Evolutionary conservation across 345 rosid species (phyloP).

Genomic region (Anacardium occidentale): DNA sequence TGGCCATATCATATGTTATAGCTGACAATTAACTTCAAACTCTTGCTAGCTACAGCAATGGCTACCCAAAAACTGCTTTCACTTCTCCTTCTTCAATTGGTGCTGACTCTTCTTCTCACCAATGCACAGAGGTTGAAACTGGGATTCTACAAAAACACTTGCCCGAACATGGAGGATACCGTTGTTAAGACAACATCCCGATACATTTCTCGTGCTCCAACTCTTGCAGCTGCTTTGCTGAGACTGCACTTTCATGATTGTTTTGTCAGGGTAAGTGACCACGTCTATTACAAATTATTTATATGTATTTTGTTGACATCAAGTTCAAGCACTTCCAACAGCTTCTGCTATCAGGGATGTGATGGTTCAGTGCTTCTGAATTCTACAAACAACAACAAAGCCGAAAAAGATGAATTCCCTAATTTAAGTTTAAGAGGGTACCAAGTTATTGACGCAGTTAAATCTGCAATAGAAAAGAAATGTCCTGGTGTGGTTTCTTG

Average conservation of each 20-base stretch:
- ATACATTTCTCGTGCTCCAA: slow-evolving; percentile 31
- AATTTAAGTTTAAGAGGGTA: slow-evolving; percentile 42
- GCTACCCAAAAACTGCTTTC: slow-evolving; percentile 38
- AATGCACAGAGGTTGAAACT: slow-evolving; percentile 26
- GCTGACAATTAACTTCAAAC: neutral
- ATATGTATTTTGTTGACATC: neutral
- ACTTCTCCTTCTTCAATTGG: slow-evolving; percentile 26
- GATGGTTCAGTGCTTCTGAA: slow-evolving; percentile 48
- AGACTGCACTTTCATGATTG: slow-evolving; percentile 59
- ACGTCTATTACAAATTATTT: too few species aligned
- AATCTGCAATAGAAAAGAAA: slow-evolving; percentile 26
- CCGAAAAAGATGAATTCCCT: slow-evolving; percentile 41
- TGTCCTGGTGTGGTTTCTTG: slow-evolving; percentile 39
- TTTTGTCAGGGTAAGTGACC: slow-evolving; percentile 38
- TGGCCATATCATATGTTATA: neutral
- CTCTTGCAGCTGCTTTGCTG: slow-evolving; percentile 43
- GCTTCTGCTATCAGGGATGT: slow-evolving; percentile 39
- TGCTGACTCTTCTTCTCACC: slow-evolving; percentile 24
- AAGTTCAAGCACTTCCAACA: neutral
- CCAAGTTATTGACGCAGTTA: slow-evolving; percentile 48
- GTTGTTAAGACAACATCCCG: slow-evolving; percentile 22
- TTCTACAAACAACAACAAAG: slow-evolving; percentile 27
- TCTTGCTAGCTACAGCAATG: slow-evolving; percentile 24
- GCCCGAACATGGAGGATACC: slow-evolving; percentile 40
- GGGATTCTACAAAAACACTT: slow-evolving; percentile 33